phyloP scores from a whole-genome alignment of 2,329 filamentous ascomycete genomes.

The Gnomoniopsis smithogilvyi region DNA sequence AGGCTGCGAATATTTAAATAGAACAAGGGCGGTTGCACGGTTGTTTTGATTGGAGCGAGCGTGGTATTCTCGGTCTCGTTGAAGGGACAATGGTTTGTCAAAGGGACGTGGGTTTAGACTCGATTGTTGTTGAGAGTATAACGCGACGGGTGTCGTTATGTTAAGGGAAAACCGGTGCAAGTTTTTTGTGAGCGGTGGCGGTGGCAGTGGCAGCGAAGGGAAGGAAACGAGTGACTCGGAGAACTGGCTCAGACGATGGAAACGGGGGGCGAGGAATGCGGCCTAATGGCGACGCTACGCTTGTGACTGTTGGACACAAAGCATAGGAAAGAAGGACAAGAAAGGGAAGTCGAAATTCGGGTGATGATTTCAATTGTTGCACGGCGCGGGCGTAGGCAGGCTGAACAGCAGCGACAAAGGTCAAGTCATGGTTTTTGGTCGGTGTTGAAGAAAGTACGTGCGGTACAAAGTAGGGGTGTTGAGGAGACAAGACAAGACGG shows the following conservation, averaged over 20 bases:
- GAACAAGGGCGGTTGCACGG: neutral
- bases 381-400: neutral
- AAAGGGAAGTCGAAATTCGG: neutral
- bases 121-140: neutral
- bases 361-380: neutral
- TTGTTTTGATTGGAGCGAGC: neutral
- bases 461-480: neutral
- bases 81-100: neutral
- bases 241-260: conserved; percentile 9
- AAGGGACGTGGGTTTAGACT: neutral
- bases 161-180: neutral
- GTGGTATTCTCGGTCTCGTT: neutral
- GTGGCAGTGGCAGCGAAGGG: conserved; percentile 7
- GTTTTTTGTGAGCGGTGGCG: neutral
- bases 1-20: conserved; percentile 18
- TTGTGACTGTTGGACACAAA: neutral
- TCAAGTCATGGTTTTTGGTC: neutral
- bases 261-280: neutral
- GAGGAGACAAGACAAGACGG: neutral
- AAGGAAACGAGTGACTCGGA: conserved; percentile 14
- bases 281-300: neutral
- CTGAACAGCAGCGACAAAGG: conserved; percentile 3
- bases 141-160: conserved; percentile 9
- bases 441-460: neutral
- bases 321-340: neutral